Evolutionary conservation across 2,329 filamentous ascomycete genomes (phyloP).

Genomic region (Pseudogymnoascus sp.): DNA sequence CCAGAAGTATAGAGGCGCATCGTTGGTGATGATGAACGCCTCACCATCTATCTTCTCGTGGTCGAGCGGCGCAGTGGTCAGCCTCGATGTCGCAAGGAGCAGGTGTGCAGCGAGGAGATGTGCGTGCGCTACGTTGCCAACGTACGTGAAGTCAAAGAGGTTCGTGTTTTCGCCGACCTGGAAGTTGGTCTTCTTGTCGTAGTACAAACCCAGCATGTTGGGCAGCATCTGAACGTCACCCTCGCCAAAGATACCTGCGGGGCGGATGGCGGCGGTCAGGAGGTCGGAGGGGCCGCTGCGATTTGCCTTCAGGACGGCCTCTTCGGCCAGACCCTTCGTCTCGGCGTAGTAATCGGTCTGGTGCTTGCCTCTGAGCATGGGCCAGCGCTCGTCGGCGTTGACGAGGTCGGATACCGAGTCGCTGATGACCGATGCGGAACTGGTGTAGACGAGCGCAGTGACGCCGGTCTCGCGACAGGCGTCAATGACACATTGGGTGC

Average conservation of each 20-base stretch:
- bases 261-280: conserved; percentile 73
- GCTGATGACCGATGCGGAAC: conserved; percentile 77
- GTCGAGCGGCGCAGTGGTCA: conserved; percentile 53
- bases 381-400: conserved; percentile 80
- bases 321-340: conserved; percentile 81
- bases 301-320: conserved; percentile 71
- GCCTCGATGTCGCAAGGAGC: conserved; percentile 32
- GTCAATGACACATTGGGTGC: conserved; percentile 70
- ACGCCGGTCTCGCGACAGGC: conserved; percentile 65
- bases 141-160: conserved; percentile 65
- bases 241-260: conserved; percentile 85
- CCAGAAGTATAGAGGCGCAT: conserved; percentile 83
- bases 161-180: conserved; percentile 73
- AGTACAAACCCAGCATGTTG: conserved; percentile 65
- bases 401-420: conserved; percentile 73
- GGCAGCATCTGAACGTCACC: conserved; percentile 73
- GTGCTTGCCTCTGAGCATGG: conserved; percentile 61
- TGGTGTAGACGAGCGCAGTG: conserved; percentile 83
- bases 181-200: conserved; percentile 61
- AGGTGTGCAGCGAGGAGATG: conserved; percentile 71
- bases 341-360: conserved; percentile 81
- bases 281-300: conserved; percentile 50
- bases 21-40: conserved; percentile 86
- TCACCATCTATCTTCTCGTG: conserved; percentile 74
- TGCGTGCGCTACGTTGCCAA: conserved; percentile 64